Evolutionary conservation across 2,329 filamentous ascomycete genomes (phyloP).

Genomic region (Aureobasidium sp.): DNA sequence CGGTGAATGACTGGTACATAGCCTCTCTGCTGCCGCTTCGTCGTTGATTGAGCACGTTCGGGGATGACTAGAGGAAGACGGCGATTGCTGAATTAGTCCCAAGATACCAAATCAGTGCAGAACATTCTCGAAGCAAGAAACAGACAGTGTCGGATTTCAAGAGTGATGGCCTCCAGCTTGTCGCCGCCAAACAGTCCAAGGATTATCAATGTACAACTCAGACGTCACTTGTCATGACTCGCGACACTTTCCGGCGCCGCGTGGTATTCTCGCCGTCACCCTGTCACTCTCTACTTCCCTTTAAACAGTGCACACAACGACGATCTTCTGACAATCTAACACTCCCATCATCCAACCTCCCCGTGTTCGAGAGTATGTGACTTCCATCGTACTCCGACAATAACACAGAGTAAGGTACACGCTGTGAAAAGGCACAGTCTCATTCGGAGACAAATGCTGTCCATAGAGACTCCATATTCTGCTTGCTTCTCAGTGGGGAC

Average conservation of each 20-base stretch:
- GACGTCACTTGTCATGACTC: slow-evolving; percentile 7
- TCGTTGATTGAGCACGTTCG: not conserved
- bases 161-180: not conserved
- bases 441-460: not conserved
- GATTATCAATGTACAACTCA: slow-evolving; percentile 8
- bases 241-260: not conserved
- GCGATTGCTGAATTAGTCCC: not conserved
- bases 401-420: not conserved
- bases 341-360: not conserved
- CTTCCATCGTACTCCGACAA: not conserved
- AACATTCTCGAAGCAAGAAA: not conserved
- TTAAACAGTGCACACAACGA: not conserved
- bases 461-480: not conserved
- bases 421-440: not conserved
- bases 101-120: not conserved
- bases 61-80: not conserved
- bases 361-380: no score
- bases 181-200: not conserved
- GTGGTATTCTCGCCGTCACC: not conserved
- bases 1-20: slow-evolving; percentile 92
- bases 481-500: not conserved
- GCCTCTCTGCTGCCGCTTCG: not conserved
- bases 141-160: not conserved
- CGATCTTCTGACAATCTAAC: not conserved
- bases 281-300: not conserved